These are phyloP conservation scores for Batkoa obscura DNA, from an alignment of 371 early-diverging fungal species.

Conservation along the genomic window DNA sequence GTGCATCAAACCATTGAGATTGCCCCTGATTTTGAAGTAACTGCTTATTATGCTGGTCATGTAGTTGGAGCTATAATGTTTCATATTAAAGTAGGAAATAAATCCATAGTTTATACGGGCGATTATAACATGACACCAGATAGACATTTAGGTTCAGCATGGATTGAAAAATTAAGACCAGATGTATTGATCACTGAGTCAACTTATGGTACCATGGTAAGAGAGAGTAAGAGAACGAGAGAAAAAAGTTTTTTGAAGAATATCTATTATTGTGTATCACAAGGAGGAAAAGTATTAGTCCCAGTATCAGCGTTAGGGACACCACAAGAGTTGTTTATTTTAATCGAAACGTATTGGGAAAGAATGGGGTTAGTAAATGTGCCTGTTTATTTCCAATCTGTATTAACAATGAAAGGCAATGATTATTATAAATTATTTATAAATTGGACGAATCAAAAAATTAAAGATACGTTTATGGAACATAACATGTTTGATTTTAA, in stretches of 20 bases:
- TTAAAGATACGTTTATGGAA: conserved; percentile 64
- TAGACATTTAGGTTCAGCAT: conserved; percentile 83
- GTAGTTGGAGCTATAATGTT: conserved; percentile 98
- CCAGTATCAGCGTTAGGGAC: conserved; percentile 93
- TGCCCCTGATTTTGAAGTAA: conserved; percentile 65
- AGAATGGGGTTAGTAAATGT: conserved; percentile 56
- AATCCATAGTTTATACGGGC: conserved; percentile 88
- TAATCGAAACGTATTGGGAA: conserved; percentile 92
- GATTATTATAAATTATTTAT: conserved; percentile 84
- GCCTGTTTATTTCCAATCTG: conserved; percentile 86
- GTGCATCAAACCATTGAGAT: conserved; percentile 69
- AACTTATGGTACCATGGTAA: conserved; percentile 88
- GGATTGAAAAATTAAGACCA: conserved; percentile 77
- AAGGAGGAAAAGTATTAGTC: conserved; percentile 86
- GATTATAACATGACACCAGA: conserved; percentile 97
- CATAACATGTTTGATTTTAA: conserved; percentile 91
- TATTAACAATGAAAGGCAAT: conserved; percentile 86
- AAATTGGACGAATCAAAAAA: conserved; percentile 89
- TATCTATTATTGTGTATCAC: conserved; percentile 65
- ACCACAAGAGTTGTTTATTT: conserved; percentile 88
- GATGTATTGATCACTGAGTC: conserved; percentile 89
- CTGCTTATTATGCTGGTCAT: conserved; percentile 94
- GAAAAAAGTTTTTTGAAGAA: conserved; percentile 86
- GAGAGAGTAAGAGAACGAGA: conserved; percentile 79
- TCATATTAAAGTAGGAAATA: conserved; percentile 55